Conservation (phyloP, 345 rosid species). For the Melastoma malabathricum region DNA sequence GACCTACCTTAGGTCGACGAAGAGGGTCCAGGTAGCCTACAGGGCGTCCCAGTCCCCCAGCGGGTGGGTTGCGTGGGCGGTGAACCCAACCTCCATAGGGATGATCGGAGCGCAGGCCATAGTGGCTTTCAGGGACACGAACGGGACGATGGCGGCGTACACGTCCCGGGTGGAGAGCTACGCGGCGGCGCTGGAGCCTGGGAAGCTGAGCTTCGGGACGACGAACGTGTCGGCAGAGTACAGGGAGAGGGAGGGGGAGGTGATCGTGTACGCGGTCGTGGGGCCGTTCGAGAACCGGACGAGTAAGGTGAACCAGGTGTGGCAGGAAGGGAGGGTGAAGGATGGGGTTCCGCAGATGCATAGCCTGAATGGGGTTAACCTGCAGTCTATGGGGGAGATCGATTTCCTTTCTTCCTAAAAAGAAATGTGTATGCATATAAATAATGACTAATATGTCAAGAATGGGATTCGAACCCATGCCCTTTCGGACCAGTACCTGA, state of each 20-base stretch:
- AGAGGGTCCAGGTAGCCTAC: constrained; percentile 24
- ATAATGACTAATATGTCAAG: constrained; percentile 30
- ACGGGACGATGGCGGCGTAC: constrained; percentile 20
- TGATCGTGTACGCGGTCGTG: constrained; percentile 28
- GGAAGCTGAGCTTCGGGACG: constrained; percentile 21
- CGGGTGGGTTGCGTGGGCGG: constrained; percentile 43
- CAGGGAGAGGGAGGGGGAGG: constrained; percentile 14
- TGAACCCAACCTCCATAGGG: constrained; percentile 22
- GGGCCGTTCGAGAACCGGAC: constrained; percentile 17
- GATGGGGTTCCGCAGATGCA: constrained; percentile 17
- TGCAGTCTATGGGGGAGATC: constrained; percentile 13
- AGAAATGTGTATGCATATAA: background rate
- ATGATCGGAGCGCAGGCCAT: constrained; percentile 49
- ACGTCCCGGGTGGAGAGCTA: constrained; percentile 15
- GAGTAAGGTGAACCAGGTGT: constrained; percentile 23
- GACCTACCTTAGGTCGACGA: constrained; percentile 15
- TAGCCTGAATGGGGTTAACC: constrained; percentile 12
- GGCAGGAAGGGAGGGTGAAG: constrained; percentile 35
- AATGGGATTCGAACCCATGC: constrained; percentile 96
- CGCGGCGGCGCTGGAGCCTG: constrained; percentile 20
- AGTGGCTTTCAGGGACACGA: constrained; percentile 23
- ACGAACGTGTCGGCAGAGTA: constrained; percentile 18
- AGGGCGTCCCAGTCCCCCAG: constrained; percentile 15
- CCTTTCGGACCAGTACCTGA: constrained; percentile 97
- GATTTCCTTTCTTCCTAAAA: constrained; percentile 1